Evolutionary conservation across 192 early-diverging fungal species (phyloP), one percentile per base, ranked within the genome.

Genomic region (Entomortierella parvispora): DNA sequence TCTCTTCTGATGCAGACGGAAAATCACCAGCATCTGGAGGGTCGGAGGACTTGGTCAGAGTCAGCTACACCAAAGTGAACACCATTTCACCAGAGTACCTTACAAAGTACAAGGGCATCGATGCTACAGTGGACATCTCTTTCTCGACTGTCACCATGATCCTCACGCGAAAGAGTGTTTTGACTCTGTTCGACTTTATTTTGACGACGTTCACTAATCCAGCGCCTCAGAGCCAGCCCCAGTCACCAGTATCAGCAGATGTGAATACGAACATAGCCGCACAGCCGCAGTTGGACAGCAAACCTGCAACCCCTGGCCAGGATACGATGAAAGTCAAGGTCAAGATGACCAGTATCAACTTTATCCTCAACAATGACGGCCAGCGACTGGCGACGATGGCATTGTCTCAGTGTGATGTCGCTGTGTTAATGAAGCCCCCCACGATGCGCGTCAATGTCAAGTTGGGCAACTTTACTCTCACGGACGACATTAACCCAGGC

Each of bases 181-280:
- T 97, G 65, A 90, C 86, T 9, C 80, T 95, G 11, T 95, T 97
- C 76, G 91, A 95, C 60, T 96, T 94, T 65, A 81, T 96, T 6
- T 68, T 94, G 15, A 87, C 88, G 47, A 92, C 93, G 7, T 95
- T 95, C 77, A 82, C 81, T 17, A 40, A 60, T 29, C 57, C 74
- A 34, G 51, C 60, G 5, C 59, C 20, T 20, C 61, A 34, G 45
- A 53, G 20, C 11, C 68, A 34, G 23, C 28, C 60, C 7, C 43
- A 48, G 32, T 40, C 49, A 34, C 34, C 60, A 11, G 40, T 37
- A 9, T n/a, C 50, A 32, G 54, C 29, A 10, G 62, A 71, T 17
- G 71, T 60, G 4, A 32, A 33, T 12, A 29, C 58, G 5, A 12
- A 43, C n/a, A 47, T 45, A 9, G 22, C 51, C 14, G 11, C 57